These are phyloP conservation scores for Pleodorina starrii DNA, from an alignment of 139 green algal species.

Conservation along the genomic window DNA sequence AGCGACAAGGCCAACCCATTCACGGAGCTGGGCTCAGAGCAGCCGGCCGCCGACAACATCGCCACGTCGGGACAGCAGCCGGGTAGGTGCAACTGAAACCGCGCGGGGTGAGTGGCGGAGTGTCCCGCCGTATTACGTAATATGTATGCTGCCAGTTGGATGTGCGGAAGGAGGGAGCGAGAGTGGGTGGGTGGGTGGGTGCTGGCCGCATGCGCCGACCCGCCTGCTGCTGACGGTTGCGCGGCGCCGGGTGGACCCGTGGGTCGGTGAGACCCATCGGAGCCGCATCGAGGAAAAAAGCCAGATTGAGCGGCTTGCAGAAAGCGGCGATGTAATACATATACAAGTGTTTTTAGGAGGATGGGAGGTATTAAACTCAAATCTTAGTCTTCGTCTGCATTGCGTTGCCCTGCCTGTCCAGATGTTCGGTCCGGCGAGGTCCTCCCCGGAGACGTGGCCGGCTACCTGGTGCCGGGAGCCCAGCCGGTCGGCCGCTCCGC, in stretches of 20 bases:
- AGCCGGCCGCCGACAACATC: constrained; percentile 24
- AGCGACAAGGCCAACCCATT: constrained; percentile 19
- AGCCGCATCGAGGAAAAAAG: not conserved
- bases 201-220: too few species aligned
- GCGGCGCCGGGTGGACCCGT: too few species aligned
- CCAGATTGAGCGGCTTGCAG: not conserved
- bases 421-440: not conserved
- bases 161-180: too few species aligned
- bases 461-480: not conserved
- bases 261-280: too few species aligned
- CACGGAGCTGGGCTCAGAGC: constrained; percentile 20
- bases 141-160: not conserved
- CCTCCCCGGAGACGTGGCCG: not conserved
- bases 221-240: too few species aligned
- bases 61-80: not conserved
- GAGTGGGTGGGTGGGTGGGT: too few species aligned
- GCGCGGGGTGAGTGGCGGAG: not conserved
- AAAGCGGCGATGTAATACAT: not conserved
- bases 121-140: not conserved
- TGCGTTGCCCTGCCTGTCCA: too few species aligned
- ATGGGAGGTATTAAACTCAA: not conserved
- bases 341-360: too few species aligned
- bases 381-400: too few species aligned
- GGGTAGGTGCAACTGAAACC: not conserved
- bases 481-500: not conserved